phyloP scores from a whole-genome alignment of 2,329 filamentous ascomycete species.

The Nemania serpens region DNA sequence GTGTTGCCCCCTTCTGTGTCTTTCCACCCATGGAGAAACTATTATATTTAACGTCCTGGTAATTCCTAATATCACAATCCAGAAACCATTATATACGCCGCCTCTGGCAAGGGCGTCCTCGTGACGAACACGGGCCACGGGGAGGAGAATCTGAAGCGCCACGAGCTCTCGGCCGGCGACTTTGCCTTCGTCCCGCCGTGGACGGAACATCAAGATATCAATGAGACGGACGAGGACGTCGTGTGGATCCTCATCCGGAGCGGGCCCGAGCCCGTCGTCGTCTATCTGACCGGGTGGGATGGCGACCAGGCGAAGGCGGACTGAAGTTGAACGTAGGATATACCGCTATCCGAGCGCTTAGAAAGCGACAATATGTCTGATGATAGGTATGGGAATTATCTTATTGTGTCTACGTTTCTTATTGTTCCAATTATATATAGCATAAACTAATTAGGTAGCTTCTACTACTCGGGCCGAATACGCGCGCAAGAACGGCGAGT shows the following conservation, averaged over 20 bases:
- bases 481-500: constrained; percentile 37
- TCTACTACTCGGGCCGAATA: constrained; percentile 7
- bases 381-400: constrained; percentile 11
- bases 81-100: constrained; percentile 72
- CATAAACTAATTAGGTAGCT: background rate
- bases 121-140: constrained; percentile 62
- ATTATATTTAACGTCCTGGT: too few relatives aligned
- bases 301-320: constrained; percentile 48
- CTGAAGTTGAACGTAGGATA: constrained; percentile 14
- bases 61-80: background rate
- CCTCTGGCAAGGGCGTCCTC: constrained; percentile 64
- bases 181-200: constrained; percentile 73
- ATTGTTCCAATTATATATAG: constrained; percentile 7
- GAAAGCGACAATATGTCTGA: constrained; percentile 15
- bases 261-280: constrained; percentile 63
- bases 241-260: constrained; percentile 70
- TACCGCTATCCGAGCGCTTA: constrained; percentile 8
- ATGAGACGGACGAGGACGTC: constrained; percentile 62
- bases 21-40: background rate
- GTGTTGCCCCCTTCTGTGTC: constrained; percentile 28
- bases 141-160: constrained; percentile 54
- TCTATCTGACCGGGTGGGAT: constrained; percentile 67
- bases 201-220: constrained; percentile 72
- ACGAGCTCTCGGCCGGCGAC: constrained; percentile 65
- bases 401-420: constrained; percentile 1